A percentile compares a stretch with the other conserved stretches of the same genome.
These are phyloP conservation scores for Ceratocystiopsis sp. DNA, from an alignment of 2,329 filamentous ascomycete genomes.

Conservation along the genomic window DNA sequence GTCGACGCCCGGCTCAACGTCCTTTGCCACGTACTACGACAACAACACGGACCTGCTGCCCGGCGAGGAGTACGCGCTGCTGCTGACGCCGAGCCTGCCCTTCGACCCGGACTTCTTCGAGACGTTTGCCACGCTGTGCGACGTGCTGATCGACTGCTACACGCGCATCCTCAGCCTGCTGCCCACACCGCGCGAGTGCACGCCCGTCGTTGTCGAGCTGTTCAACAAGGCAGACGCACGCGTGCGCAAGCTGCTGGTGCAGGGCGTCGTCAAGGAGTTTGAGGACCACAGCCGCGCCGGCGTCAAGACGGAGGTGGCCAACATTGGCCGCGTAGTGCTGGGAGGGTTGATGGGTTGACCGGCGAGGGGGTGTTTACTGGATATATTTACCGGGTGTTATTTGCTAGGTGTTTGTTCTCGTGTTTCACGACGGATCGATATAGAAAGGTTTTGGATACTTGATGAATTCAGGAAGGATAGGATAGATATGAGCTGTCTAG, in stretches of 20 bases:
- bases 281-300: constrained; percentile 68
- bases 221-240: constrained; percentile 81
- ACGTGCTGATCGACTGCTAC: constrained; percentile 42
- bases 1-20: constrained; percentile 14
- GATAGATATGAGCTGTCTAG: background rate
- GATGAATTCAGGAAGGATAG: background rate
- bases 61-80: constrained; percentile 73
- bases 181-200: constrained; percentile 56
- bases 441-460: background rate
- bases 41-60: constrained; percentile 51
- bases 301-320: constrained; percentile 63
- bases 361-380: background rate
- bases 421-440: no score
- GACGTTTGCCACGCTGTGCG: constrained; percentile 84
- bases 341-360: constrained; percentile 55
- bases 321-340: constrained; percentile 74
- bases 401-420: no score
- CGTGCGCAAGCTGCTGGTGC: constrained; percentile 76
- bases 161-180: constrained; percentile 59
- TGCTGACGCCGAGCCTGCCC: constrained; percentile 80
- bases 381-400: no score
- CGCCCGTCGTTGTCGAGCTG: constrained; percentile 55
- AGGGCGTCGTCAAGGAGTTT: constrained; percentile 78
- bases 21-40: constrained; percentile 27
- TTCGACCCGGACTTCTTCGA: constrained; percentile 97